Percentiles rank a stretch among this genome's conserved stretches.
phyloP scores from a whole-genome alignment of 768 basidiomycete species.

The Coprinellus micaceus region DNA sequence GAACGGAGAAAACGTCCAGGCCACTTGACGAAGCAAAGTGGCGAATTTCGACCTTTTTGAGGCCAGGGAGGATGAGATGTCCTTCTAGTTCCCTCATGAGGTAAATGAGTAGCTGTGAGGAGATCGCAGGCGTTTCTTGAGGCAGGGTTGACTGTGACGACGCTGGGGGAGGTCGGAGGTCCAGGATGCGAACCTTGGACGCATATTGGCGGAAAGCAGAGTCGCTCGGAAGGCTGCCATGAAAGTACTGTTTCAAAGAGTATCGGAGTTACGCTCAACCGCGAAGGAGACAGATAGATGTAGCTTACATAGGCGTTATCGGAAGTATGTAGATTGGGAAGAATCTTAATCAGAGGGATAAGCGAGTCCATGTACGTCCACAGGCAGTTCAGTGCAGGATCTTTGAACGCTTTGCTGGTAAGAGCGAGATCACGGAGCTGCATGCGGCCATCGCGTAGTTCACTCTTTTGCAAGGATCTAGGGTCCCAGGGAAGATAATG shows the following conservation, averaged over 20 bases:
- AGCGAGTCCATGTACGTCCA: background rate
- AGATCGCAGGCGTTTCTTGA: background rate
- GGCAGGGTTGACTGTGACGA: background rate
- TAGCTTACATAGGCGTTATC: background rate
- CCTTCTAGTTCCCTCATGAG: background rate
- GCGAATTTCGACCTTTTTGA: background rate
- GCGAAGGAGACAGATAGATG: background rate
- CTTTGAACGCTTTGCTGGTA: constrained; percentile 9
- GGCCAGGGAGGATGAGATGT: background rate
- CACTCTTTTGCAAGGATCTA: background rate
- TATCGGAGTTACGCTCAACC: background rate
- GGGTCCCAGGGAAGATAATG: constrained; percentile 48
- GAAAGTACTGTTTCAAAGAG: background rate
- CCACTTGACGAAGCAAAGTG: background rate
- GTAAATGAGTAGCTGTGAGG: background rate
- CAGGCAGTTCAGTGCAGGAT: background rate
- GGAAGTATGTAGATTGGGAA: background rate
- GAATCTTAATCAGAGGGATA: background rate
- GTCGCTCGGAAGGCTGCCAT: background rate
- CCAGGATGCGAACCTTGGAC: background rate
- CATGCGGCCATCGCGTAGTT: constrained; percentile 39
- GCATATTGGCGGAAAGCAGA: background rate
- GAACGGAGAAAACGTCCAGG: background rate
- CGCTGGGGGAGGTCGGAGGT: too few relatives aligned
- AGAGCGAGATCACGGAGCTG: constrained; percentile 62